Conservation (phyloP, 108 stramenopile species). For the Conticribra weissflogii region DNA sequence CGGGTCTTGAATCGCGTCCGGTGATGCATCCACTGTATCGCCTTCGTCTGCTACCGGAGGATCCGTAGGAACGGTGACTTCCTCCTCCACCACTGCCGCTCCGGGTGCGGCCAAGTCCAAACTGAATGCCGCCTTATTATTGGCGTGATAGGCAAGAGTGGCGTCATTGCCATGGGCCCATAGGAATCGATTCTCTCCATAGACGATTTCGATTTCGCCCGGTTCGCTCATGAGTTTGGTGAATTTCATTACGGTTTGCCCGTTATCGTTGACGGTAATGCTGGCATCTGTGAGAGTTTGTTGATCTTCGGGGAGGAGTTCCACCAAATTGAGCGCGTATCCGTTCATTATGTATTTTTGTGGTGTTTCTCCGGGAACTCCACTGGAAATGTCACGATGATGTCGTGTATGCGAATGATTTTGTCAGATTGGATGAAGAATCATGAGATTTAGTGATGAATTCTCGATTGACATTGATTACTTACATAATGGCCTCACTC, state of each 20-base stretch:
- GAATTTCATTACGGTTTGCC: slow-evolving; percentile 57
- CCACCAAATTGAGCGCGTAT: slow-evolving; percentile 22
- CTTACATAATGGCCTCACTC: slow-evolving; percentile 55
- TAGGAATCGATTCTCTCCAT: slow-evolving; percentile 58
- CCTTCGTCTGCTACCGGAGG: slow-evolving; percentile 46
- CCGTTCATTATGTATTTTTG: slow-evolving; percentile 53
- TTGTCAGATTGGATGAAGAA: background rate
- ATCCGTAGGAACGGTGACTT: too few relatives aligned
- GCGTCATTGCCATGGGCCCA: slow-evolving; percentile 54
- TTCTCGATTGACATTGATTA: background rate
- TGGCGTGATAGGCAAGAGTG: slow-evolving; percentile 30
- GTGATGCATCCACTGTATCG: slow-evolving; percentile 52
- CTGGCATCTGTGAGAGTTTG: slow-evolving; percentile 67
- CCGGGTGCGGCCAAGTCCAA: slow-evolving; percentile 26
- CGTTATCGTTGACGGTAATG: slow-evolving; percentile 39
- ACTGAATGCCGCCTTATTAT: background rate
- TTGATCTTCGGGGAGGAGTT: slow-evolving; percentile 23
- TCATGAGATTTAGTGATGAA: background rate
- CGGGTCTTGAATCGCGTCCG: slow-evolving; percentile 57
- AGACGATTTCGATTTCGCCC: slow-evolving; percentile 54
- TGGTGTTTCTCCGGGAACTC: slow-evolving; percentile 8
- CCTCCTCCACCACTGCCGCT: too few relatives aligned
- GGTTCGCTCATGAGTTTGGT: slow-evolving; percentile 69
- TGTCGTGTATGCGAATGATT: background rate
- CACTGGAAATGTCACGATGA: slow-evolving; percentile 8